Evolutionary conservation across 2,329 filamentous ascomycete genomes (phyloP).

Genomic region (Ophiostoma montium): DNA sequence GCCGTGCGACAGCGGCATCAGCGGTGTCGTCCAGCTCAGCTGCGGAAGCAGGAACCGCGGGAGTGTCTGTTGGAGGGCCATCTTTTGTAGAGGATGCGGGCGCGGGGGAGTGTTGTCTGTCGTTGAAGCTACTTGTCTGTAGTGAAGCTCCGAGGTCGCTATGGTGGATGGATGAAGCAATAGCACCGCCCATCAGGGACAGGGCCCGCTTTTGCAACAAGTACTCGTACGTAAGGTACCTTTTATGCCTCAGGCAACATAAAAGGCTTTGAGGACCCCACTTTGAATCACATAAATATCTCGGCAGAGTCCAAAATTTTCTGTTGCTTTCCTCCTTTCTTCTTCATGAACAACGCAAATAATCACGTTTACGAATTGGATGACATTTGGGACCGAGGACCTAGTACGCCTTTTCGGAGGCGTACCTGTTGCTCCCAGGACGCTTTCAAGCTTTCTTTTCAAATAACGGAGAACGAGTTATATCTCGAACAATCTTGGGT

Average conservation of each 20-base stretch:
- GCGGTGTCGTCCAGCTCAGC: slow-evolving; percentile 35
- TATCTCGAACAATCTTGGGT: slow-evolving; percentile 35
- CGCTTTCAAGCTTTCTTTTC: slow-evolving; percentile 26
- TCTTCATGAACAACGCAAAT: slow-evolving; percentile 34
- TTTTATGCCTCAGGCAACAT: not conserved
- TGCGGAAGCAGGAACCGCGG: slow-evolving; percentile 41
- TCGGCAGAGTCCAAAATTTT: slow-evolving; percentile 1
- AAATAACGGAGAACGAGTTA: slow-evolving; percentile 32
- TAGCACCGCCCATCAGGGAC: not conserved
- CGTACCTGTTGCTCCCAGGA: slow-evolving; percentile 24
- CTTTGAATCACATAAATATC: slow-evolving; percentile 3
- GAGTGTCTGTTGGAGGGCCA: slow-evolving; percentile 26
- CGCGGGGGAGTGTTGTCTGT: not conserved
- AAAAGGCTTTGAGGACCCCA: not conserved
- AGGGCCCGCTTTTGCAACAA: not conserved
- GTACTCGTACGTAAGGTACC: not conserved
- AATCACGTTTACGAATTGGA: slow-evolving; percentile 30
- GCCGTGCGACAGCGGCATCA: slow-evolving; percentile 13
- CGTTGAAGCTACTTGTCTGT: too few relatives aligned
- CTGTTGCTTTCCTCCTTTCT: slow-evolving; percentile 17
- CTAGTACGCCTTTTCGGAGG: slow-evolving; percentile 6
- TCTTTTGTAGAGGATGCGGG: slow-evolving; percentile 17
- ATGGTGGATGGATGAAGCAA: not conserved
- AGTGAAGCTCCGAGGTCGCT: not conserved
- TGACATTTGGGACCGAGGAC: slow-evolving; percentile 25